phyloP scores from a whole-genome alignment of 306 rosid species.

The Acacia confusa region DNA sequence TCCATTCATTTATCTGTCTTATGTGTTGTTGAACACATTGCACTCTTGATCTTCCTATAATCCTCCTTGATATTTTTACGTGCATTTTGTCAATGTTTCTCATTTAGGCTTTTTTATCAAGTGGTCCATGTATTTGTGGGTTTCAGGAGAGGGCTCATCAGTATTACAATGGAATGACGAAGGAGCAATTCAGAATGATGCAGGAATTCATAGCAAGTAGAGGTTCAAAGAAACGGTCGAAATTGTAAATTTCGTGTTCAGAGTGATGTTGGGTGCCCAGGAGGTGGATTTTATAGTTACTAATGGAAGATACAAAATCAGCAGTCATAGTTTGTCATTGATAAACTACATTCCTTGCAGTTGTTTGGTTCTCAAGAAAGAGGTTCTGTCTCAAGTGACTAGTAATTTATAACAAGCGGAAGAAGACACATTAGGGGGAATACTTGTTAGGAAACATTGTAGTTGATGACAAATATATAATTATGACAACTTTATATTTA shows the following conservation, averaged over 20 bases:
- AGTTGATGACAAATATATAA: too few relatives aligned
- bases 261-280: constrained; percentile 13
- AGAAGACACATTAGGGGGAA: too few relatives aligned
- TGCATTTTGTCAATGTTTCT: not conserved
- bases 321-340: not conserved
- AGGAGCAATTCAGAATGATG: constrained; percentile 85
- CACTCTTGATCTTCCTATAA: not conserved
- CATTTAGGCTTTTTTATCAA: not conserved
- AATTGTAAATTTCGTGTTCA: constrained; percentile 52
- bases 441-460: too few relatives aligned
- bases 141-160: constrained; percentile 77
- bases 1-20: not conserved
- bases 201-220: constrained; percentile 84
- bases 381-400: not conserved
- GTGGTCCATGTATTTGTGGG: not conserved
- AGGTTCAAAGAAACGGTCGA: constrained; percentile 69
- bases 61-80: not conserved
- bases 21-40: not conserved
- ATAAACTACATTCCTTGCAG: not conserved
- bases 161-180: constrained; percentile 82
- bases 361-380: not conserved
- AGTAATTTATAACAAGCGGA: too few relatives aligned
- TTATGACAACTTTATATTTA: too few relatives aligned
- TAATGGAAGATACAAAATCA: not conserved
- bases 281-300: not conserved